phyloP scores from a whole-genome alignment of 2,329 filamentous ascomycete genomes.

The Alternaria arborescens region DNA sequence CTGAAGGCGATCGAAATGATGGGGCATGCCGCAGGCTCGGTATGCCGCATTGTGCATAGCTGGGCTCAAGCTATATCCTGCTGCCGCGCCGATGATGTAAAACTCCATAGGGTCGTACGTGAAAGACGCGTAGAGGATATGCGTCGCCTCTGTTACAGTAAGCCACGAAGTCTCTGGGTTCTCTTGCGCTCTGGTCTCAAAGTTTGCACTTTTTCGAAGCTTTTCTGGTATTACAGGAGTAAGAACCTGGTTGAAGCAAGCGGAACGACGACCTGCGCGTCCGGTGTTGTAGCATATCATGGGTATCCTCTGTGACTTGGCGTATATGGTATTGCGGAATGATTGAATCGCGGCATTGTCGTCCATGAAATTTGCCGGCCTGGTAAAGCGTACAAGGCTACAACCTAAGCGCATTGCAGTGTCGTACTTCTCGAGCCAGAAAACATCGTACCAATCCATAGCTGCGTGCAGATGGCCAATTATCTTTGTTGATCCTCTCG shows the following conservation, averaged over 20 bases:
- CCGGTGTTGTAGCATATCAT: slow-evolving; percentile 73
- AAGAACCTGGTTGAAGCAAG: slow-evolving; percentile 71
- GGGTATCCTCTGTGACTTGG: slow-evolving; percentile 58
- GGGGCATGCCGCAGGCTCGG: slow-evolving; percentile 71
- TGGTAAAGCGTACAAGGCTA: slow-evolving; percentile 68
- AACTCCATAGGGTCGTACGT: slow-evolving; percentile 74
- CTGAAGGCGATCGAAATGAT: slow-evolving; percentile 70
- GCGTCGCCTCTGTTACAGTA: slow-evolving; percentile 69
- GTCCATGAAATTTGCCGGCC: slow-evolving; percentile 63
- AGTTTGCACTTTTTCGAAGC: slow-evolving; percentile 46
- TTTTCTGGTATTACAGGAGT: slow-evolving; percentile 67
- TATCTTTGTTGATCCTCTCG: slow-evolving; percentile 66
- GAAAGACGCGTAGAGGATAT: slow-evolving; percentile 71
- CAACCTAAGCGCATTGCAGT: slow-evolving; percentile 67
- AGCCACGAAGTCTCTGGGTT: slow-evolving; percentile 58
- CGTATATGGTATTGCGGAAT: slow-evolving; percentile 62
- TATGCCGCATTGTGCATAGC: slow-evolving; percentile 79
- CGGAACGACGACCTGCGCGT: slow-evolving; percentile 67
- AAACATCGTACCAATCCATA: slow-evolving; percentile 64
- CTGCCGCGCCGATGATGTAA: slow-evolving; percentile 76
- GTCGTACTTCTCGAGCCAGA: slow-evolving; percentile 66
- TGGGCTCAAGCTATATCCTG: slow-evolving; percentile 77
- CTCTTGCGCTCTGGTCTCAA: slow-evolving; percentile 49
- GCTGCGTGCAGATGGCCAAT: slow-evolving; percentile 65
- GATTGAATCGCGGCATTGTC: slow-evolving; percentile 70